Evolutionary conservation across 768 basidiomycete genomes (phyloP), one percentile per base, ranked within the genome.

Genomic region (Atractiella rhizophila): DNA sequence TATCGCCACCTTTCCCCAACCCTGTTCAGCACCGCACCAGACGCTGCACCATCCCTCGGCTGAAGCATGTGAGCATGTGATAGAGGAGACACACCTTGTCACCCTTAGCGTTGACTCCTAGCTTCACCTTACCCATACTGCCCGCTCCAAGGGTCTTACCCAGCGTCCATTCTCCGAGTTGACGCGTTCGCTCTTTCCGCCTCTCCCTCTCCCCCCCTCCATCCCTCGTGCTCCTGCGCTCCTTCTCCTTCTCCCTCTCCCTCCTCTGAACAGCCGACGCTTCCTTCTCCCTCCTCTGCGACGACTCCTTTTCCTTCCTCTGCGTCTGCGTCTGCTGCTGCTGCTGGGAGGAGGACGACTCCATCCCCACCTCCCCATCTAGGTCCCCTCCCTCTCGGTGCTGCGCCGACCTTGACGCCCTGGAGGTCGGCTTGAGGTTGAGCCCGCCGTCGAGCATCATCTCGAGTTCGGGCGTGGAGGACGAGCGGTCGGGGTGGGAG

Each of bases 121-220:
- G 70, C 65, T 94, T 98, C 54, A 98, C 88, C 60, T 94, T 94
- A 49, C 88, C 88, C 88, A 98, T 98, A 57, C 79, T 83, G 28
- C 88, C 88, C 18, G 86, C 88, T 20, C 88, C 88, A 30, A 98
- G 68, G 4, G 88, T 91, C 68, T 94, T 96, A 55, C 78, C 78
- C 51, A 98, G 69, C 45, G 79, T 79, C 63, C 91, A 98, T 57
- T 94, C 83, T 25, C 86, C 88, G 13, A 98, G 65, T 44, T 66
- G 59, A n/a, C n/a, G n/a, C n/a, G n/a, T n/a, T n/a, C n/a, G n/a
- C n/a, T n/a, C n/a, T n/a, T 76, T 61, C 32, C 51, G 43, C 28
- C 31, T 23, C n/a, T n/a, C n/a, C n/a, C n/a, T n/a, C n/a, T n/a
- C 32, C 48, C 43, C 24, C 49, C 33, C 44, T 35, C n/a, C 29